Evolutionary conservation across 805 yeast species (phyloP).

Genomic region (Starmerella stellata): DNA sequence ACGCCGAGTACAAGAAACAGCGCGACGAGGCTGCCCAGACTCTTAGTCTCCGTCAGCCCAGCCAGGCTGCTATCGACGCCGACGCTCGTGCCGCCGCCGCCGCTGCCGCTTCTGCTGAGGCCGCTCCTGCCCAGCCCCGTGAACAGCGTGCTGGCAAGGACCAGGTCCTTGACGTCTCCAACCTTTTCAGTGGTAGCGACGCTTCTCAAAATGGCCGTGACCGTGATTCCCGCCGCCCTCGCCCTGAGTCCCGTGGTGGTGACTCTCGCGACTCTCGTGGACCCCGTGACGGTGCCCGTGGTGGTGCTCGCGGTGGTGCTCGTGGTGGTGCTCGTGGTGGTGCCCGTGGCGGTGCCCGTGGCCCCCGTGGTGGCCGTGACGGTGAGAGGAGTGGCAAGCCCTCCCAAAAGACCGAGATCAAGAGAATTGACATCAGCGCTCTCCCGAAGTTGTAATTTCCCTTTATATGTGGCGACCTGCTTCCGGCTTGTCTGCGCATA

Average conservation of each 20-base stretch:
- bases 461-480: no score
- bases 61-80: conserved; percentile 38
- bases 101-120: conserved; percentile 33
- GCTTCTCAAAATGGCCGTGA: conserved; percentile 1
- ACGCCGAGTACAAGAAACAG: conserved; percentile 55
- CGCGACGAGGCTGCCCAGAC: conserved; percentile 27
- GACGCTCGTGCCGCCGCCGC: conserved; percentile 37
- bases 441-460: conserved; percentile 14
- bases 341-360: conserved; percentile 16
- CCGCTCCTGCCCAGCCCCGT: no score
- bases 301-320: conserved; percentile 16
- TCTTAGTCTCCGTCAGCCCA: conserved; percentile 28
- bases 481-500: no score
- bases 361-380: conserved; percentile 23
- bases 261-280: conserved; percentile 12
- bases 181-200: no score
- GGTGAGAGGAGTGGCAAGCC: conserved; percentile 6
- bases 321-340: conserved; percentile 15
- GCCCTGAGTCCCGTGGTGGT: conserved; percentile 30
- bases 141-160: no score
- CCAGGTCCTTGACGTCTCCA: no score
- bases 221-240: conserved; percentile 3
- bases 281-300: conserved; percentile 18
- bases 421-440: conserved; percentile 14
- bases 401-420: conserved; percentile 1